Evolutionary conservation across 2,329 filamentous ascomycete species (phyloP).

Genomic region (Scedosporium minutisporum): DNA sequence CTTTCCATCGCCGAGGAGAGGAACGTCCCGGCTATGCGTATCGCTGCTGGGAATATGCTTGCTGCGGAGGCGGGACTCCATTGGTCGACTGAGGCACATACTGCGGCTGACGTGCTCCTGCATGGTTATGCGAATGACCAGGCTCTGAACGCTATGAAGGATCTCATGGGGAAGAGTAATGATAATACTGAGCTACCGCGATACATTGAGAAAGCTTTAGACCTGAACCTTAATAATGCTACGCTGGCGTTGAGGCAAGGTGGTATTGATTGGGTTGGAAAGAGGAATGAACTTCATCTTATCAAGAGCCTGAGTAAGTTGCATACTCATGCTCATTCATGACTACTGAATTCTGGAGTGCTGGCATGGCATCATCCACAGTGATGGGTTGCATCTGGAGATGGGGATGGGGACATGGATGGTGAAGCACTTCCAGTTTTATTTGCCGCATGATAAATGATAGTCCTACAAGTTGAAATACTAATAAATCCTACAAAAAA

Average conservation of each 20-base stretch:
- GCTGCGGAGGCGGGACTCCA: conserved; percentile 11
- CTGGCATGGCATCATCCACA: no score
- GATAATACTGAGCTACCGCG: conserved; percentile 18
- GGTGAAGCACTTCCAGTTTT: background rate
- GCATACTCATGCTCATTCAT: background rate
- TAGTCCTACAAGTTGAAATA: background rate
- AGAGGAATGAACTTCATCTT: background rate
- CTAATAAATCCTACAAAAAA: background rate
- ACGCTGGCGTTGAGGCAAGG: conserved; percentile 14
- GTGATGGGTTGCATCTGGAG: background rate
- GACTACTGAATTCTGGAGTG: background rate
- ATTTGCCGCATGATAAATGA: background rate
- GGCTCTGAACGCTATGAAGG: conserved; percentile 8
- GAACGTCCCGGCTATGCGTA: conserved; percentile 2
- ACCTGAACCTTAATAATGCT: conserved; percentile 13
- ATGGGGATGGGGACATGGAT: background rate
- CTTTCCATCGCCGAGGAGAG: background rate
- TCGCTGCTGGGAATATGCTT: conserved; percentile 9
- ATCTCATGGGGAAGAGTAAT: conserved; percentile 14
- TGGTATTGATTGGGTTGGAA: conserved; percentile 15
- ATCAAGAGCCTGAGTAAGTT: background rate
- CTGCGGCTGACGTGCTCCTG: conserved; percentile 14
- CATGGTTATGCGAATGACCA: conserved; percentile 13
- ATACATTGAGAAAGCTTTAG: conserved; percentile 16
- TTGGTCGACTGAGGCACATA: conserved; percentile 15